These are phyloP conservation scores for Tirmania nivea DNA, from an alignment of 495 filamentous ascomycete genomes.

Conservation along the genomic window DNA sequence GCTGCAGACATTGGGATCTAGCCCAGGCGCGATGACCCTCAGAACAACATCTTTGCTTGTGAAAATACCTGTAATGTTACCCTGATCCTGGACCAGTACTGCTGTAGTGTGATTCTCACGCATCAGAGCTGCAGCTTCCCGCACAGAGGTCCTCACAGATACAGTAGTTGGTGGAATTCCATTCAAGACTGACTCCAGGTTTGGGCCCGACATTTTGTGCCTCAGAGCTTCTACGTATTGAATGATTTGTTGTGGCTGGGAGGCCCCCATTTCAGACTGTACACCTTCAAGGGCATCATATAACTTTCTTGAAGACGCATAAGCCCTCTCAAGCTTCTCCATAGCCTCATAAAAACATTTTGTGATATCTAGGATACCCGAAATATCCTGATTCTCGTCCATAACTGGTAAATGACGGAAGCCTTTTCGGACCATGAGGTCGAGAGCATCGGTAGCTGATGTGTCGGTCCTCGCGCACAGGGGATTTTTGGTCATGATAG, in stretches of 20 bases:
- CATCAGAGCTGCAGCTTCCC: conserved; percentile 84
- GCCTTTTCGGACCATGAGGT: conserved; percentile 94
- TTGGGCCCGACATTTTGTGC: conserved; percentile 93
- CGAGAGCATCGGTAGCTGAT: conserved; percentile 88
- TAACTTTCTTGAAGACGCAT: conserved; percentile 83
- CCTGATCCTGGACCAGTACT: conserved; percentile 87
- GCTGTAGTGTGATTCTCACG: conserved; percentile 97
- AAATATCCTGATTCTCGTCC: conserved; percentile 99
- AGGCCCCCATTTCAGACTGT: conserved; percentile 91
- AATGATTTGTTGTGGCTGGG: conserved; percentile 93
- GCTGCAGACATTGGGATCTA: conserved; percentile 87
- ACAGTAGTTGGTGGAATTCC: conserved; percentile 84
- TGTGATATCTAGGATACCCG: conserved; percentile 93
- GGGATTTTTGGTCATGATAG: conserved; percentile 99
- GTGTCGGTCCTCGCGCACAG: conserved; percentile 93
- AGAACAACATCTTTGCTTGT: conserved; percentile 98
- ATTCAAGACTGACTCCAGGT: conserved; percentile 80
- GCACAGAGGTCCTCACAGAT: conserved; percentile 84
- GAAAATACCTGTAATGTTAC: conserved; percentile 95
- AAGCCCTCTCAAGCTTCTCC: conserved; percentile 95
- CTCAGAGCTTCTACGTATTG: conserved; percentile 93
- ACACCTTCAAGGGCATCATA: conserved; percentile 97
- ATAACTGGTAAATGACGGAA: conserved; percentile 96
- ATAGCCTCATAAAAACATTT: conserved; percentile 99
- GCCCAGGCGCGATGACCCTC: conserved; percentile 87